These are phyloP conservation scores for Lasiodiplodia gonubiensis DNA, from an alignment of 2,329 filamentous ascomycete species.

Conservation along the genomic window DNA sequence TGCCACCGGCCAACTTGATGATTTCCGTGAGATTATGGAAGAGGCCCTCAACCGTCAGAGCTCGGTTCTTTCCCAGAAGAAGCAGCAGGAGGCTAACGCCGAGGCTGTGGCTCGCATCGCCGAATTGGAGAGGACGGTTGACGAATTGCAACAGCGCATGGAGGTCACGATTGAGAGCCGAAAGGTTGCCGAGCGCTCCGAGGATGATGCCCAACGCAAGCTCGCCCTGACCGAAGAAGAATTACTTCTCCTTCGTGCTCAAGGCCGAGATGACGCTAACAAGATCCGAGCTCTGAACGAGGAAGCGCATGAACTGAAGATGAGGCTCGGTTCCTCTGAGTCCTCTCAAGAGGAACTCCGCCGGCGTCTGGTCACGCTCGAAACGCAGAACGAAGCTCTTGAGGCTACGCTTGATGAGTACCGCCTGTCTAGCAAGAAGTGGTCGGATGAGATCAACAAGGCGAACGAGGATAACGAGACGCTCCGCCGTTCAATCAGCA, in stretches of 20 bases:
- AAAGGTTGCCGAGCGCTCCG: constrained; percentile 51
- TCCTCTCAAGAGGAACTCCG: constrained; percentile 30
- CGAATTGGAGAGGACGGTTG: constrained; percentile 43
- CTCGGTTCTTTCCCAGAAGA: constrained; percentile 38
- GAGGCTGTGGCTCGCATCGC: constrained; percentile 44
- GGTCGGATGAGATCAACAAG: constrained; percentile 64
- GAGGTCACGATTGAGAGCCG: constrained; percentile 52
- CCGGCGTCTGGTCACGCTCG: constrained; percentile 26
- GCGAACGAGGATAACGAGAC: constrained; percentile 66
- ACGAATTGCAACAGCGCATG: constrained; percentile 42
- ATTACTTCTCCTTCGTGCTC: constrained; percentile 51
- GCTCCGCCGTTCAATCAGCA: constrained; percentile 74
- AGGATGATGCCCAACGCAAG: constrained; percentile 50
- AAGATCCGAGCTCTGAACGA: constrained; percentile 50
- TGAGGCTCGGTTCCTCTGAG: constrained; percentile 43
- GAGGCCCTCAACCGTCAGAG: constrained; percentile 45
- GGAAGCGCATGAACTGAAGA: constrained; percentile 49
- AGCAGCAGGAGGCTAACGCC: constrained; percentile 39
- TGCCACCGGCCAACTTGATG: constrained; percentile 52
- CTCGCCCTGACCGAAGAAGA: constrained; percentile 58
- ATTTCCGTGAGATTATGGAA: constrained; percentile 46
- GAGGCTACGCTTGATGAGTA: constrained; percentile 69
- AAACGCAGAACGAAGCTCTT: constrained; percentile 62
- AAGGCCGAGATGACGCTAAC: constrained; percentile 49
- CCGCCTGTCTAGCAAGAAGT: constrained; percentile 63